Evolutionary conservation across 257 asterid genomes (phyloP), one percentile per base, ranked within the genome.

Genomic region (Capsicum rhomboideum): DNA sequence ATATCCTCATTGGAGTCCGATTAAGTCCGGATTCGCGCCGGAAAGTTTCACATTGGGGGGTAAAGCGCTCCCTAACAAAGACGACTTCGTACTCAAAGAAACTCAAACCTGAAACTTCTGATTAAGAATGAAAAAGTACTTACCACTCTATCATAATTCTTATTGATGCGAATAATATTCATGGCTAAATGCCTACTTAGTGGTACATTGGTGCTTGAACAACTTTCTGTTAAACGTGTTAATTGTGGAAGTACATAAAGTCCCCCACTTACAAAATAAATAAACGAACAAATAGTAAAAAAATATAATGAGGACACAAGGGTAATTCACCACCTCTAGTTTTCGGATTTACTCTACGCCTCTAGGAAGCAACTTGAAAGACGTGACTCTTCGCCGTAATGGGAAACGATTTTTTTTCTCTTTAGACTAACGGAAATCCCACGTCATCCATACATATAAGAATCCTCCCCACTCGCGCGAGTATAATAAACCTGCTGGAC

Each of bases 341-440:
- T 80, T 80, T 80, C 37, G 11, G 71, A 8, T 6, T 80, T 59
- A 80, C 83, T 80, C 75, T 23, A 80, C 40, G 74, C 83, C 75
- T 80, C 58, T 80, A 7, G 16, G 21, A 80, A 59, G 75, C 83
- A 21, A 80, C 83, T 46, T 9, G 69, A 80, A 1, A n/a, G 58
- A 40, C 21, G 42, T 80, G 58, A 80, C 74, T 23, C 53, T 21
- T 54, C 83, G 58, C 17, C 55, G 69, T 54, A 56, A 79, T 72
- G 18, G 58, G 72, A 74, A 23, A 21, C 20, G 20, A 46, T 10
- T 46, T 13, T 16, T 14, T 20, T 23, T 23, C 3, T 23, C 59
- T 74, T 46, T 8, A 14, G 2, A 75, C 81, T 46, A 75, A 75
- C 42, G 80, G 61, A 75, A 49, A 26, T 0, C 44, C 4, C 23